Evolutionary conservation across 2,329 filamentous ascomycete genomes (phyloP), one percentile per base, ranked within the genome.

Genomic region (Cyphellophora attinorum): DNA sequence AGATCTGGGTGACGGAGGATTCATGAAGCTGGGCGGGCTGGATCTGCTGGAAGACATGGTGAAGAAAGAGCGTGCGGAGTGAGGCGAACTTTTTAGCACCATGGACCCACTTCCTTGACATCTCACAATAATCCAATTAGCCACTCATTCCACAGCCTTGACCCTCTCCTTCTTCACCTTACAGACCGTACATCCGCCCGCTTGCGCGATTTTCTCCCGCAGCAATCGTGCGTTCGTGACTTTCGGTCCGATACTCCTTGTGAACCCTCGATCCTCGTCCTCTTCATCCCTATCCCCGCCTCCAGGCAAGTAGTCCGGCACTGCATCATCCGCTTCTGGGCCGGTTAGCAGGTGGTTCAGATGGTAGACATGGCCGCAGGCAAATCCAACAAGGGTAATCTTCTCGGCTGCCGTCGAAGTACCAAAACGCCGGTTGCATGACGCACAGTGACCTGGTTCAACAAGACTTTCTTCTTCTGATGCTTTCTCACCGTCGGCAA

Each of bases 161-260:
- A 38, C 29, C 27, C 21, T 35, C 29, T 44, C 35, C 23, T 35
- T 41, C 15, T 33, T 19, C 6, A 34, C 40, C 28, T 35, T 40
- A 27, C 44, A 47, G 27, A 45, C 32, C 6, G 27, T 30, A 42
- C 44, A 45, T 18, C 42, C 44, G n/a, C 42, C 42, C 5, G 43
- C 43, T 11, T 29, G 38, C 18, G 39, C 31, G 18, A 45, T 46
- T 29, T 48, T 49, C 14, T 42, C 41, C 38, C 40, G 43, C 40
- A 94, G 60, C 35, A 94, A 56, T 44, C 85, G 73, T 25, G 88
- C 86, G 53, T 85, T 84, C 44, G 83, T 91, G 17, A 94, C 85
- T 59, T 95, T 95, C 18, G 80, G 76, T 0, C 85, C 83, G 5
- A 96, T 77, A 34, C 81, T 84, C 23, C 62, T 41, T 8, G 56